Evolutionary conservation across 2,329 filamentous ascomycete genomes (phyloP), one percentile per base, ranked within the genome.

Genomic region (Colletotrichum echinochloae): DNA sequence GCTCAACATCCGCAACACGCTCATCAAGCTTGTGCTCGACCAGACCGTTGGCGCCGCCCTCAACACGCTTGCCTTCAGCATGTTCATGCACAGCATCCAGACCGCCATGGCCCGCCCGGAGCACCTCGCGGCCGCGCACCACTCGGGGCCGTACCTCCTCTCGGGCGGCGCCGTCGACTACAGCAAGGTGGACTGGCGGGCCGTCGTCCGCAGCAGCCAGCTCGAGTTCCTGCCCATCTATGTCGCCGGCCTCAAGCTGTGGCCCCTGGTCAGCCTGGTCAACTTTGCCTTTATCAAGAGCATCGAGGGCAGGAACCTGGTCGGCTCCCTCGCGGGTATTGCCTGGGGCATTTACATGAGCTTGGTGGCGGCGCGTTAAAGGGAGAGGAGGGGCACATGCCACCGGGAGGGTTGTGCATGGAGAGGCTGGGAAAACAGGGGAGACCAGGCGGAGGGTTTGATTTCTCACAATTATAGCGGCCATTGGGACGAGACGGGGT

Each of bases 261-360:
- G 93, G 88, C 93, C 93, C 1, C 75, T 87, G 3, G 89, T 95
- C 28, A 92, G 90, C 72, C 77, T 92, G 23, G 77, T 93, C 72
- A 92, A 92, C 83, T 94, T 92, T 76, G 86, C 90, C 1, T 78
- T 87, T 26, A 82, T 94, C 70, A 87, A 92, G 73, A 92, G 90
- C n/a, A 88, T 94, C 4, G 87, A 94, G 76, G 86, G 87, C 62
- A 85, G 93, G 46, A 91, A 92, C 60, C 81, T 95, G 41, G 87
- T 94, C 72, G 92, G 90, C n/a, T 89, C 90, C 74, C 79, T 91
- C 60, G 92, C 91, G 23, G 92, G 93, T 6, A 85, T 95, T 30
- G 86, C 84, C 18, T 95, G 93, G 93, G 90, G 91, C 0, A 84
- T 94, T 51, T 95, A 93, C 78, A 83, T 95, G 81, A 94, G 91